phyloP scores from a whole-genome alignment of 2,329 filamentous ascomycete genomes.

The Colletotrichum gigasporum region DNA sequence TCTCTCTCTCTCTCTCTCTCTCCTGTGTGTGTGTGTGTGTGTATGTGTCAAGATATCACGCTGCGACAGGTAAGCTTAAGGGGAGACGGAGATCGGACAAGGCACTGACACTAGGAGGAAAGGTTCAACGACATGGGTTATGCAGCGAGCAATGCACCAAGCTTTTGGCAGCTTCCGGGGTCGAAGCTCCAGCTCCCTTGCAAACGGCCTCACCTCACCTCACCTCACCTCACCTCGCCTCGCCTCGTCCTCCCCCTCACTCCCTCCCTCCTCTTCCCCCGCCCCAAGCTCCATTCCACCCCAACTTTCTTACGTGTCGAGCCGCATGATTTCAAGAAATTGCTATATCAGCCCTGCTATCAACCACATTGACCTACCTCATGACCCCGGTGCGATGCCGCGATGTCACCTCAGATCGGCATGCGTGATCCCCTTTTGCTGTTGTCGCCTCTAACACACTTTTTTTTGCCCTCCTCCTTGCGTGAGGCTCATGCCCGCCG shows the following conservation, averaged over 20 bases:
- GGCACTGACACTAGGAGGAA: too few species aligned
- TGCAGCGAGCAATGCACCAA: constrained; percentile 12
- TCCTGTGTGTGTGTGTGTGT: too few species aligned
- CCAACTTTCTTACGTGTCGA: background rate
- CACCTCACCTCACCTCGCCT: too few species aligned
- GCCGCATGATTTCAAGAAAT: too few species aligned
- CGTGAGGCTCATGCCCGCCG: too few species aligned
- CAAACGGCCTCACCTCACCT: background rate
- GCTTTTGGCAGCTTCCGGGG: constrained; percentile 3
- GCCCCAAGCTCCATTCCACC: background rate
- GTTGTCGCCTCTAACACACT: too few species aligned
- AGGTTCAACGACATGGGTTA: constrained; percentile 14
- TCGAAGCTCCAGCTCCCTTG: constrained; percentile 15
- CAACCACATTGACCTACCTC: background rate
- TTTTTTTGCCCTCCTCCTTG: too few species aligned
- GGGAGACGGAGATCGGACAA: too few species aligned
- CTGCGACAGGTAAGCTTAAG: background rate
- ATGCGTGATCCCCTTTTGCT: too few species aligned
- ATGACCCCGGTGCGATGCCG: background rate
- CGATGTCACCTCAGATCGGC: background rate
- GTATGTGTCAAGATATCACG: background rate
- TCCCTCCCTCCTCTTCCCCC: background rate
- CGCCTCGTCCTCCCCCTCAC: background rate
- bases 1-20: too few species aligned
- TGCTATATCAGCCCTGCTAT: background rate